These are phyloP conservation scores for Saitozyma podzolica DNA, from an alignment of 768 basidiomycete genomes.

Conservation along the genomic window DNA sequence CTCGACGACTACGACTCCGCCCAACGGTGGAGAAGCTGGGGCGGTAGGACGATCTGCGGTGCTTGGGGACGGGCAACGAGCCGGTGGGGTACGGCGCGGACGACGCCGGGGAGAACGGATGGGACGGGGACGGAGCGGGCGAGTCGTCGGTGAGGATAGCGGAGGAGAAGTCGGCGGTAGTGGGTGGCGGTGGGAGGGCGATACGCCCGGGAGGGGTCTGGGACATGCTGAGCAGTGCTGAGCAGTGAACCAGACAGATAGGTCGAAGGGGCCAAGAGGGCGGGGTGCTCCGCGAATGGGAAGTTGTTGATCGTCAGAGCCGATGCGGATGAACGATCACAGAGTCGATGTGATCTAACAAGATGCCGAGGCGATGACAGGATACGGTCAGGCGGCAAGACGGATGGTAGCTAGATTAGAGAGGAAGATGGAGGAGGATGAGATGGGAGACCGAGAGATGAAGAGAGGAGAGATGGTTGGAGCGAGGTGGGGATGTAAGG, in stretches of 20 bases:
- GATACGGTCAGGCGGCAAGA: no score
- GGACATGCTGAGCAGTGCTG: slow-evolving; percentile 19
- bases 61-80: not conserved
- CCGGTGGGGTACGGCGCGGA: not conserved
- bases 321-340: no score
- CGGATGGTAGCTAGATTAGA: no score
- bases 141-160: slow-evolving; percentile 13
- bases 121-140: slow-evolving; percentile 18
- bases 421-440: no score
- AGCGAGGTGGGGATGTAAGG: no score
- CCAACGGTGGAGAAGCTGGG: slow-evolving; percentile 23
- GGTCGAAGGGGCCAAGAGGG: no score
- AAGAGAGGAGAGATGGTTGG: no score
- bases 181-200: slow-evolving; percentile 28
- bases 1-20: slow-evolving; percentile 11
- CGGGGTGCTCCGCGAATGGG: no score
- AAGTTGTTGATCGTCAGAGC: no score
- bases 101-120: slow-evolving; percentile 1
- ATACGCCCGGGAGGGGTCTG: slow-evolving; percentile 33
- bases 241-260: not conserved
- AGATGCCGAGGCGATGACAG: no score
- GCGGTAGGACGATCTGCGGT: slow-evolving; percentile 13
- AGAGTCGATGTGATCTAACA: no score
- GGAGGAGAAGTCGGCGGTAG: slow-evolving; percentile 21
- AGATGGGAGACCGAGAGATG: no score